Conservation (phyloP, 768 basidiomycete genomes). For the Tulasnella sp. region DNA sequence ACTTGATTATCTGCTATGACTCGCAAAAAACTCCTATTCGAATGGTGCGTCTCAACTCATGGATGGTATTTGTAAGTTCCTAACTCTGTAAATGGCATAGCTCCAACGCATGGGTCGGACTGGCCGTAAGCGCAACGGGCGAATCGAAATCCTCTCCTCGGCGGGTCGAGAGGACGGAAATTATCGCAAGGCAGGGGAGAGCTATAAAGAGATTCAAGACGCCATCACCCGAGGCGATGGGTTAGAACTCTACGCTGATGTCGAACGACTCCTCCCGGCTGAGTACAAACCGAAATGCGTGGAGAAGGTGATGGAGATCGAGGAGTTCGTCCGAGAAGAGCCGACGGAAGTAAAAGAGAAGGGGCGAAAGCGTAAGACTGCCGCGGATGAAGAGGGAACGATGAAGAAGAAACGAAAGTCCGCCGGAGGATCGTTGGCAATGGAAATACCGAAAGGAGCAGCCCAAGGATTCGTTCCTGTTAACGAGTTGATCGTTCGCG, state of each 20-base stretch:
- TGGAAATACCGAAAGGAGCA: slow-evolving; percentile 59
- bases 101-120: slow-evolving; percentile 94
- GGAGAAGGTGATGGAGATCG: slow-evolving; percentile 75
- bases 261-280: slow-evolving; percentile 71
- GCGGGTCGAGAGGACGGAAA: slow-evolving; percentile 86
- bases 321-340: slow-evolving; percentile 37
- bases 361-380: slow-evolving; percentile 18
- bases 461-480: slow-evolving; percentile 61
- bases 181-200: slow-evolving; percentile 75
- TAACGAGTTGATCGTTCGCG: slow-evolving; percentile 43
- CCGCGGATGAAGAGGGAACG: not conserved
- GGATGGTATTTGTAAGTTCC: not conserved
- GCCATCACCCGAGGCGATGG: slow-evolving; percentile 75
- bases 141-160: slow-evolving; percentile 83
- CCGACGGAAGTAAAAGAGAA: slow-evolving; percentile 34
- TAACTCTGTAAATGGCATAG: slow-evolving; percentile 30
- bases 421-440: slow-evolving; percentile 29
- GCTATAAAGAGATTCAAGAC: slow-evolving; percentile 81
- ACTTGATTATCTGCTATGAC: slow-evolving; percentile 93
- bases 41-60: slow-evolving; percentile 48
- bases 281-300: slow-evolving; percentile 64
- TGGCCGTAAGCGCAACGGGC: slow-evolving; percentile 80
- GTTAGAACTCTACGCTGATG: slow-evolving; percentile 88
- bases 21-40: slow-evolving; percentile 93
- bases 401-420: slow-evolving; percentile 60